Evolutionary conservation across 768 basidiomycete genomes (phyloP).

Genomic region (Auricularia sp.): DNA sequence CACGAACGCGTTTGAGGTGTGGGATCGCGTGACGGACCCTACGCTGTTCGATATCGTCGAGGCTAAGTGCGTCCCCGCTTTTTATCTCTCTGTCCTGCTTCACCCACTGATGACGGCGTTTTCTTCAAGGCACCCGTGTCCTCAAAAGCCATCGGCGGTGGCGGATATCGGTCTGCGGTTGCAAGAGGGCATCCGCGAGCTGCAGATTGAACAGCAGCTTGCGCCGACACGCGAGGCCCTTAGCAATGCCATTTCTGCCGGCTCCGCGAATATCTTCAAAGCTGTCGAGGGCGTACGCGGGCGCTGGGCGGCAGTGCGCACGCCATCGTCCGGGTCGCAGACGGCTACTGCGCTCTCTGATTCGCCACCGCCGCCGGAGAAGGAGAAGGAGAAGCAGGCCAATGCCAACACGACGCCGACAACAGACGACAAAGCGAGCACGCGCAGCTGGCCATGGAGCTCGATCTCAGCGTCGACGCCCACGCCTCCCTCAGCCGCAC

Average conservation of each 20-base stretch:
- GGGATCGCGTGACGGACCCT: slow-evolving; percentile 87
- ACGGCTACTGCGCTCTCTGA: slow-evolving; percentile 10
- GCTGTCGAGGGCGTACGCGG: slow-evolving; percentile 84
- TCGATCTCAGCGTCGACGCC: slow-evolving; percentile 3
- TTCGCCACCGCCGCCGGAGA: slow-evolving; percentile 8
- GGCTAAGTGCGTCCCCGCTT: slow-evolving; percentile 49
- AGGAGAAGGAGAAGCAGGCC: slow-evolving; percentile 17
- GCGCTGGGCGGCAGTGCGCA: slow-evolving; percentile 45
- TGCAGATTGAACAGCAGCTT: slow-evolving; percentile 88
- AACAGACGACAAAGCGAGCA: slow-evolving; percentile 10
- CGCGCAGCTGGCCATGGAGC: not conserved
- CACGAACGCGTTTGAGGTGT: slow-evolving; percentile 81
- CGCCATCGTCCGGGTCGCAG: slow-evolving; percentile 18
- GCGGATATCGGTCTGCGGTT: slow-evolving; percentile 87
- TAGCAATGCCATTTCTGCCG: slow-evolving; percentile 58
- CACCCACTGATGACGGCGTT: not conserved
- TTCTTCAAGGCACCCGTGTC: slow-evolving; percentile 74
- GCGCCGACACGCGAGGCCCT: slow-evolving; percentile 88
- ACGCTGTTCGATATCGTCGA: slow-evolving; percentile 93
- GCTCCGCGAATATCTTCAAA: slow-evolving; percentile 76
- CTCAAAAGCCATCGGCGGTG: slow-evolving; percentile 79
- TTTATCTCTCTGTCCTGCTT: not conserved
- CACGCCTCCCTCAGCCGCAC: not conserved
- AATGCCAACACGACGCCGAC: slow-evolving; percentile 10
- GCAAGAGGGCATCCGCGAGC: slow-evolving; percentile 87